A percentile compares a stretch with the other conserved stretches of the same genome.
phyloP scores from a whole-genome alignment of 441 rosid genomes.

The Sinapis alba region DNA sequence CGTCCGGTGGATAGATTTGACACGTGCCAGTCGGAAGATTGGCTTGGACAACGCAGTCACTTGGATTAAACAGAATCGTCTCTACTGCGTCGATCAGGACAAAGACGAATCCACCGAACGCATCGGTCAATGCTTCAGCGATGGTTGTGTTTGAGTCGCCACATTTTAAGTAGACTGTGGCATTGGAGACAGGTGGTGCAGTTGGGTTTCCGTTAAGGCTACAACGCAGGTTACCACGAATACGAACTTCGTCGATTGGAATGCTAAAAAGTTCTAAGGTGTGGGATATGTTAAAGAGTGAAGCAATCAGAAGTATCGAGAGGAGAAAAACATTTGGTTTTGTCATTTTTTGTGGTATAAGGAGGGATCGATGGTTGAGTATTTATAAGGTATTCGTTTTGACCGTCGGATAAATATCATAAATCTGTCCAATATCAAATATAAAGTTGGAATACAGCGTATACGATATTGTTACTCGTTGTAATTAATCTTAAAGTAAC shows the following conservation, averaged over 20 bases:
- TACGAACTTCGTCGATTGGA: neutral
- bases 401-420: neutral
- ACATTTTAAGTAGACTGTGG: neutral
- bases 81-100: neutral
- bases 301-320: neutral
- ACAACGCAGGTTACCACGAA: neutral
- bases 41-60: neutral
- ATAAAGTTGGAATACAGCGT: neutral
- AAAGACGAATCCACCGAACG: no score
- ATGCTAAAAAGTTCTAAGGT: neutral
- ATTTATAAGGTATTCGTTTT: neutral
- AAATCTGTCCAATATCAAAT: neutral
- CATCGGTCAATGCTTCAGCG: no score
- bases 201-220: neutral
- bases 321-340: neutral
- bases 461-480: neutral
- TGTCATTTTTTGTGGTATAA: neutral
- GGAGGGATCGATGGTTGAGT: neutral
- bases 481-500: neutral
- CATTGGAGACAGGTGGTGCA: neutral
- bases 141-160: neutral
- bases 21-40: neutral
- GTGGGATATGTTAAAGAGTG: neutral
- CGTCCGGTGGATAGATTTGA: neutral
- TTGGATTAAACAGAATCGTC: neutral